Percentiles rank a stretch among this genome's conserved stretches.
phyloP scores from a whole-genome alignment of 805 yeast species.

The Nadsonia fulvescens region DNA sequence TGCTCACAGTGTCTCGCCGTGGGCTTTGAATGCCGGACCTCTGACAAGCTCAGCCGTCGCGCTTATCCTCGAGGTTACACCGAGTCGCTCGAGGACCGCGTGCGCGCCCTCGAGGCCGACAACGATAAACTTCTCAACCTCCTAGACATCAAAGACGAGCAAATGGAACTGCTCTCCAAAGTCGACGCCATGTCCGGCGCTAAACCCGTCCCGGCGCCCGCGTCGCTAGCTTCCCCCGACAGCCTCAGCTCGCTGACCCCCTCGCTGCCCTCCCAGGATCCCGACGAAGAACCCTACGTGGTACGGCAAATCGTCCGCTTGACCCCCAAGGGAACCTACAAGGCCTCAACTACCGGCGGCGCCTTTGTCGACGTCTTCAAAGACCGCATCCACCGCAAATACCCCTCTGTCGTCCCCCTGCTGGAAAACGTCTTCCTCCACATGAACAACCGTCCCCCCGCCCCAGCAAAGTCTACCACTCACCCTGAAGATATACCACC shows the following conservation, averaged over 20 bases:
- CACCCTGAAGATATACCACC: too few relatives aligned
- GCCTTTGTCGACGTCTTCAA: conserved; percentile 14
- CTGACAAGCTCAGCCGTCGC: conserved; percentile 67
- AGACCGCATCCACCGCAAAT: conserved; percentile 14
- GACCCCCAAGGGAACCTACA: conserved; percentile 16
- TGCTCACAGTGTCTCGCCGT: conserved; percentile 73
- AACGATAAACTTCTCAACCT: conserved; percentile 50
- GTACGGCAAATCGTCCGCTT: too few relatives aligned
- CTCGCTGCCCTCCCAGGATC: conserved; percentile 5
- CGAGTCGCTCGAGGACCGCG: conserved; percentile 72
- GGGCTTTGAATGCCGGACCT: conserved; percentile 77
- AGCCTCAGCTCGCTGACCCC: conserved; percentile 1
- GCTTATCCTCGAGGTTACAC: conserved; percentile 89
- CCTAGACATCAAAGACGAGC: conserved; percentile 47
- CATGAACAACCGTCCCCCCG: too few relatives aligned
- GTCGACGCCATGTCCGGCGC: conserved; percentile 10
- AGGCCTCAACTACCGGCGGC: conserved; percentile 20
- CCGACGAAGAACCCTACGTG: conserved; percentile 12
- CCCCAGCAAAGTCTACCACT: too few relatives aligned
- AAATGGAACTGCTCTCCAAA: conserved; percentile 26
- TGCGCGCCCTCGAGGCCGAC: conserved; percentile 72
- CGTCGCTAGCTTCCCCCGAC: conserved; percentile 3
- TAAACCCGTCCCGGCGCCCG: conserved; percentile 1
- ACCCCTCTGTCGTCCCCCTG: conserved; percentile 11
- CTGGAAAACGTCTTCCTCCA: conserved; percentile 4